Base-by-base conservation (phyloP, 1,284 basidiomycete species). In the Papiliotrema fonsecae region DNA sequence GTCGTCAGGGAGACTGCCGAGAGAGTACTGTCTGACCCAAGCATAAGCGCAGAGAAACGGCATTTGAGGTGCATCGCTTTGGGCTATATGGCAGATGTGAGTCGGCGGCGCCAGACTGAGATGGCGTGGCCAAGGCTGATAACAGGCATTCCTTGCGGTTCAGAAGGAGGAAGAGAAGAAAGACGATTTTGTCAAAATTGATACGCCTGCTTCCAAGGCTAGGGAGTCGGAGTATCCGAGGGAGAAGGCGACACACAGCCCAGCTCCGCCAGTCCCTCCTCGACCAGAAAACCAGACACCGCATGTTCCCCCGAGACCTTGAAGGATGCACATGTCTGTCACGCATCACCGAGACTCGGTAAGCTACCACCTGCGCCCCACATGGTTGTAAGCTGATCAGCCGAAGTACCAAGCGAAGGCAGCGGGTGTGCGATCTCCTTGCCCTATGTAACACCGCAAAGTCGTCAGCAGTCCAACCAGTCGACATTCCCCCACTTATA, bases 1-100 rank as follows among this genome's bases (percentile, higher is more conserved):
- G 85, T 98, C 27, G 78, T 98, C 10, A 82, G 94, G 31, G 94
- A 97, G 70, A 89, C 89, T 0, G 93, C 90, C 67, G 94, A 98
- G 62, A 81, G 83, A 19, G 81, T 97, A 16, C 78, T 99, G 4
- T 73, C 75, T 21, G 78, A 80, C 40, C 62, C 66, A 3, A 51
- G 49, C 1, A 56, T 73, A 3, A 48, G 63, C 5, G 50, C 80
- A 4, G 76, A 79, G 46, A 88, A 88, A 68, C 77, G 83, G 1
- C 77, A 82, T 39, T 74, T 92, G 50, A 80, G 91, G 13, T 90
- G 88, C 0, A 78, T 87, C 5, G 91, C 87, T 0, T 66, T 96
- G 58, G 86, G 88, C 62, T 82, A 92, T 37, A 78, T 96, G 30
- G 90, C 89, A 1, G 84, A 86, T 51, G 82, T 84, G 18, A 88